phyloP scores from a whole-genome alignment of 805 yeast species.

The Ogataea haglerorum region DNA sequence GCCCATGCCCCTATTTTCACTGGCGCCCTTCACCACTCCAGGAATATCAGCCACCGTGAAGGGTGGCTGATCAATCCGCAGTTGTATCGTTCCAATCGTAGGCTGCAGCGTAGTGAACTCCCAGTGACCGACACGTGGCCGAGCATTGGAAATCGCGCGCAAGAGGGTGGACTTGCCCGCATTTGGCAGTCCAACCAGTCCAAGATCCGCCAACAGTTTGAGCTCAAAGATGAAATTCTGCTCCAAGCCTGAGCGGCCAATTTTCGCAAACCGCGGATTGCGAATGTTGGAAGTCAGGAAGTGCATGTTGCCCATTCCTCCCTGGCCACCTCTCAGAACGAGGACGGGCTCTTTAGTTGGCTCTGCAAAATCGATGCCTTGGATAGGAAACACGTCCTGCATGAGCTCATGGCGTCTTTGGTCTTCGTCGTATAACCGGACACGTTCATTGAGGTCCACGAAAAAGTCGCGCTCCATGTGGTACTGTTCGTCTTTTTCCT shows the following conservation, averaged over 20 bases:
- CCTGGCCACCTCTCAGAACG: slow-evolving; percentile 79
- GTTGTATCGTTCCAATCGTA: slow-evolving; percentile 79
- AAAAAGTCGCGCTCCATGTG: slow-evolving; percentile 69
- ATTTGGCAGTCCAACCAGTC: slow-evolving; percentile 92
- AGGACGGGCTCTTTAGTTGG: slow-evolving; percentile 65
- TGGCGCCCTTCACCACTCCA: slow-evolving; percentile 89
- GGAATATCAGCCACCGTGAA: slow-evolving; percentile 98
- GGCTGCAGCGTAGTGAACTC: slow-evolving; percentile 94
- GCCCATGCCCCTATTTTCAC: slow-evolving; percentile 86
- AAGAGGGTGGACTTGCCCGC: slow-evolving; percentile 93
- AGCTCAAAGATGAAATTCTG: slow-evolving; percentile 74
- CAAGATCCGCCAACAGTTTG: slow-evolving; percentile 87
- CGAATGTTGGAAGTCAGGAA: slow-evolving; percentile 79
- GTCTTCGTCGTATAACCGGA: slow-evolving; percentile 60
- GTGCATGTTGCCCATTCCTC: slow-evolving; percentile 97
- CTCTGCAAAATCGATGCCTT: slow-evolving; percentile 71
- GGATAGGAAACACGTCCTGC: slow-evolving; percentile 70
- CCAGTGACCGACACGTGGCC: slow-evolving; percentile 94
- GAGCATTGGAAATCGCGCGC: slow-evolving; percentile 82
- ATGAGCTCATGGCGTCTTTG: slow-evolving; percentile 53
- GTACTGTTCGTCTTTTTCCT: slow-evolving; percentile 70
- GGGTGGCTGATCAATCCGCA: slow-evolving; percentile 59
- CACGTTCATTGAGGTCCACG: slow-evolving; percentile 56
- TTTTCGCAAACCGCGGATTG: slow-evolving; percentile 85
- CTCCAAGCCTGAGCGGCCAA: slow-evolving; percentile 69